Evolutionary conservation across 208 protist genomes (phyloP).

Genomic region (Acanthamoeba lenticulata): DNA sequence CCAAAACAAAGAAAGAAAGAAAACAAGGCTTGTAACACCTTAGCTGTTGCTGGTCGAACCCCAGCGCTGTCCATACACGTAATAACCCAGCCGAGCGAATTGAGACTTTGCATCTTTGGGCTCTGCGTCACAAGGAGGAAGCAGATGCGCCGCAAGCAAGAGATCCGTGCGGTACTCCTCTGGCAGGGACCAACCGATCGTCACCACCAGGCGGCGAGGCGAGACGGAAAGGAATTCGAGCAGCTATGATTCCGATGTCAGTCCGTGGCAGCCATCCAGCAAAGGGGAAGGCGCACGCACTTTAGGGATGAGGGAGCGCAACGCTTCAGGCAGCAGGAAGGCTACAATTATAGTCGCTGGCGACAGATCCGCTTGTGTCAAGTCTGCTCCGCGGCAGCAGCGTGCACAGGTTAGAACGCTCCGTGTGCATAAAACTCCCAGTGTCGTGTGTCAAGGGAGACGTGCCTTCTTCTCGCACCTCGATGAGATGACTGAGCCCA

Average conservation of each 20-base stretch:
- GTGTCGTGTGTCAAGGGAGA: no score
- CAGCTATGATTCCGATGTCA: no score
- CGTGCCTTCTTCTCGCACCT: constrained; percentile 31
- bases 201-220: neutral
- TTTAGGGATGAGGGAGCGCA: neutral
- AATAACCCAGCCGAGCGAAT: no score
- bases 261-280: no score
- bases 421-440: no score
- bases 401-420: neutral
- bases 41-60: no score
- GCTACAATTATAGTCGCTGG: neutral
- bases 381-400: no score
- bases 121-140: no score
- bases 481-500: neutral
- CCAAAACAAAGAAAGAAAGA: no score
- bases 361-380: neutral
- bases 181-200: neutral
- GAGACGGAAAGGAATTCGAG: neutral
- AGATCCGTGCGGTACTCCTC: neutral
- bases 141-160: neutral
- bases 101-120: no score
- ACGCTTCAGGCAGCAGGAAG: neutral
- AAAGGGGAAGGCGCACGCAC: neutral
- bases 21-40: no score
- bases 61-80: no score